Conservation (phyloP, 2,329 filamentous ascomycete genomes). For the Penicillium rolfsii region DNA sequence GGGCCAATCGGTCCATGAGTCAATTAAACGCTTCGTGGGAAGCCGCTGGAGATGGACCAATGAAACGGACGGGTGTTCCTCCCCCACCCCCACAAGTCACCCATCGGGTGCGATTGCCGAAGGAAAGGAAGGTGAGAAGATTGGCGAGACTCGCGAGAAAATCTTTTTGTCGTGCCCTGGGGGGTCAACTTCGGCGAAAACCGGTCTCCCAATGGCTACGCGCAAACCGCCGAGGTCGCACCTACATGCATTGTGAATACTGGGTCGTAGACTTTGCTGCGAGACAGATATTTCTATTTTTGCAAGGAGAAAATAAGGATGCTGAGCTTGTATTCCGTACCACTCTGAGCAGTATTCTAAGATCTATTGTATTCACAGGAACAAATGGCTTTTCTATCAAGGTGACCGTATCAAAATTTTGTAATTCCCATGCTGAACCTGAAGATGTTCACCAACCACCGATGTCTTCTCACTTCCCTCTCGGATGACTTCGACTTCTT, state of each 20-base stretch:
- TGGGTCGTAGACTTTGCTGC: not conserved
- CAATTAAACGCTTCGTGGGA: not conserved
- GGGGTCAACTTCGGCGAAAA: not conserved
- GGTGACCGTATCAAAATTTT: not conserved
- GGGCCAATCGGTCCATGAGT: not conserved
- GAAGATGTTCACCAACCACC: not conserved
- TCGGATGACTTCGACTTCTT: not conserved
- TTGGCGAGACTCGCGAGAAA: not conserved
- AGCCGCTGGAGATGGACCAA: not conserved
- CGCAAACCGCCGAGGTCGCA: not conserved
- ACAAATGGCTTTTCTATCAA: not conserved
- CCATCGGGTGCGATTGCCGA: slow-evolving; percentile 2
- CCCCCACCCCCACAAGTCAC: not conserved
- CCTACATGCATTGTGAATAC: not conserved
- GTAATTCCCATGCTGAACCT: slow-evolving; percentile 1
- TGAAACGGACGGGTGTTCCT: not conserved
- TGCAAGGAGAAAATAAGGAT: not conserved
- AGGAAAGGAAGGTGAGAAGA: not conserved
- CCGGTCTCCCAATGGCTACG: not conserved
- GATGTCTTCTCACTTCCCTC: not conserved
- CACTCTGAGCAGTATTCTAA: not conserved
- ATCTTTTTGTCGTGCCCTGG: not conserved
- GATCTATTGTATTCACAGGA: not conserved
- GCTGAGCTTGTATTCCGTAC: not conserved
- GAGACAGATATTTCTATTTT: not conserved